Conservation (phyloP, 2,329 filamentous ascomycete genomes). For the Blastomyces gilchristii region DNA sequence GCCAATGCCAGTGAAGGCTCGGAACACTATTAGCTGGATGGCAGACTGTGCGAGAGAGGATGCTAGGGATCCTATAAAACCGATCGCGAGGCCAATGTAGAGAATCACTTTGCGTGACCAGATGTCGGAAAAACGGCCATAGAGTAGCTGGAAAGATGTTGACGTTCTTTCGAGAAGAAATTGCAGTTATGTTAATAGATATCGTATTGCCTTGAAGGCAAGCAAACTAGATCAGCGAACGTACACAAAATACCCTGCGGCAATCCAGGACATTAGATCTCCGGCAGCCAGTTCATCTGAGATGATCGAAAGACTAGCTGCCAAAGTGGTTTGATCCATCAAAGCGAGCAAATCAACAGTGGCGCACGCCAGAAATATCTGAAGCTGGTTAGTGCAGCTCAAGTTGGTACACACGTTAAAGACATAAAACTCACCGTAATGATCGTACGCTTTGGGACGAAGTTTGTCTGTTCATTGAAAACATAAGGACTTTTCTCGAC, state of each 20-base stretch:
- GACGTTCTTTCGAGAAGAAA: conserved; percentile 55
- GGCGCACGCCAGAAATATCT: conserved; percentile 50
- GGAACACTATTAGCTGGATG: conserved; percentile 50
- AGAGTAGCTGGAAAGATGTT: conserved; percentile 54
- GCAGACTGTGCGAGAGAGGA: conserved; percentile 49
- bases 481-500: conserved; percentile 16
- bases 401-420: not conserved
- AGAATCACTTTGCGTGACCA: conserved; percentile 51
- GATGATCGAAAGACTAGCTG: conserved; percentile 46
- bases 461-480: conserved; percentile 49
- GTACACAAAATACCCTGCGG: conserved; percentile 47
- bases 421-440: conserved; percentile 36
- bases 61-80: conserved; percentile 48
- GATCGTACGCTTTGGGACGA: conserved; percentile 43
- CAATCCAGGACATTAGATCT: conserved; percentile 46
- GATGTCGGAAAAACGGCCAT: conserved; percentile 52
- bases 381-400: not conserved
- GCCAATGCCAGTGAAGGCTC: conserved; percentile 50
- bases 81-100: conserved; percentile 43
- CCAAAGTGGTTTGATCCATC: conserved; percentile 50
- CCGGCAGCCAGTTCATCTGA: conserved; percentile 42
- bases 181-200: conserved; percentile 65
- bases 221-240: conserved; percentile 34
- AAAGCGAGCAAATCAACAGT: conserved; percentile 46
- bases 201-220: conserved; percentile 23